Evolutionary conservation across 129 eudicot species (phyloP).

Genomic region (Sambucus nigra): DNA sequence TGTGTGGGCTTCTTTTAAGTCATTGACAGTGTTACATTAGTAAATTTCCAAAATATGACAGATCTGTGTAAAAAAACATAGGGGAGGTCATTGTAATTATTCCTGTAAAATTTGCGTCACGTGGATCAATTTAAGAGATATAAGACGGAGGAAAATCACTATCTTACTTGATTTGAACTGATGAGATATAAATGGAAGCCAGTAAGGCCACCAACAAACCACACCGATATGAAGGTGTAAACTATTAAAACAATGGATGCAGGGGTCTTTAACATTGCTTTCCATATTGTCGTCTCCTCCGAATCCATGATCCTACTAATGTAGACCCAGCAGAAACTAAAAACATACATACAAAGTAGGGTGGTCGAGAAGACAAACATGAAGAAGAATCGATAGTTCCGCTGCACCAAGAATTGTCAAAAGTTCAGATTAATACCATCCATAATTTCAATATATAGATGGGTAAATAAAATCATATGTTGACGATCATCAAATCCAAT

Average conservation of each 20-base stretch:
- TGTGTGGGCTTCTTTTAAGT: too few relatives aligned
- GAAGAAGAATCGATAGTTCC: constrained; percentile 95
- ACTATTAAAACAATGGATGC: constrained; percentile 83
- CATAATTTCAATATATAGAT: neutral
- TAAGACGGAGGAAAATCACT: constrained; percentile 6
- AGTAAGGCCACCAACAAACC: constrained; percentile 99
- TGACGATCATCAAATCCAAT: neutral
- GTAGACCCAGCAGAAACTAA: constrained; percentile 95
- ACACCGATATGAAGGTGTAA: constrained; percentile 91
- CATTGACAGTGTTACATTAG: too few relatives aligned
- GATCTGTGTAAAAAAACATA: too few relatives aligned
- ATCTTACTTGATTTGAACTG: constrained; percentile 83
- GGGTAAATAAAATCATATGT: neutral
- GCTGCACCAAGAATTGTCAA: constrained; percentile 41
- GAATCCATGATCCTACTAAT: constrained; percentile 66
- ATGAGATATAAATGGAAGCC: constrained; percentile 93
- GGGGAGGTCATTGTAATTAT: too few relatives aligned
- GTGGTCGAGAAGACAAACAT: constrained; percentile 96
- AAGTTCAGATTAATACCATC: constrained; percentile 8
- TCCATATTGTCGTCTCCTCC: constrained; percentile 69
- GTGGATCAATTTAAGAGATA: too few relatives aligned
- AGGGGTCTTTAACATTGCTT: constrained; percentile 93
- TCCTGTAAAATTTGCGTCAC: too few relatives aligned
- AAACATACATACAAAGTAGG: constrained; percentile 82
- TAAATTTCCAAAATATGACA: too few relatives aligned